phyloP scores from a whole-genome alignment of 1,139 yeast genomes.

The Nadsonia starkeyi-henricii region DNA sequence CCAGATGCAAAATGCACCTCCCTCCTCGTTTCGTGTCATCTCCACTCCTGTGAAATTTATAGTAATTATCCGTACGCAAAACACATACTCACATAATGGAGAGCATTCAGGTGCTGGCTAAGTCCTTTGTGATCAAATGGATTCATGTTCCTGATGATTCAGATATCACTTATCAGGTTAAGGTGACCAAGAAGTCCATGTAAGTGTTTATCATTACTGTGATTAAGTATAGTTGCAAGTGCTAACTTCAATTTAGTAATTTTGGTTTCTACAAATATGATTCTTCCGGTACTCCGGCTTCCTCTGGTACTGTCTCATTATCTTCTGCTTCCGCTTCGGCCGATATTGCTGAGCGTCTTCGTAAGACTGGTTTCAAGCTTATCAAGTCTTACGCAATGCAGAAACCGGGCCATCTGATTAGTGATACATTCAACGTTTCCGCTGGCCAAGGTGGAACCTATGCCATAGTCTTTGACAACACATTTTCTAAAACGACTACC shows the following conservation, averaged over 20 bases:
- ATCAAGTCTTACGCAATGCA: conserved; percentile 25
- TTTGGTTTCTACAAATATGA: conserved; percentile 38
- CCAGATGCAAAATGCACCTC: not conserved
- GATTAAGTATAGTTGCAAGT: not conserved
- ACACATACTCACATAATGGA: conserved; percentile 49
- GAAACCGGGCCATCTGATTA: conserved; percentile 24
- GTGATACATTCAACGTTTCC: conserved; percentile 45
- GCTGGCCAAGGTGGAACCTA: conserved; percentile 40
- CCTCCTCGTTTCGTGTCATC: not conserved
- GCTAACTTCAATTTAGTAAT: conserved; percentile 17
- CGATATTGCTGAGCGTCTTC: conserved; percentile 20
- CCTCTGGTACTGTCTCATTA: too few species aligned
- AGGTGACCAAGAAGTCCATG: conserved; percentile 75
- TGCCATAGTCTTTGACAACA: conserved; percentile 86
- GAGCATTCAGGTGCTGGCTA: conserved; percentile 77
- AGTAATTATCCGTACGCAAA: too few species aligned
- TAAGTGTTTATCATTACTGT: conserved; percentile 2
- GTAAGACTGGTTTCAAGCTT: conserved; percentile 21
- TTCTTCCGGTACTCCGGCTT: not conserved
- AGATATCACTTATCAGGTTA: conserved; percentile 62
- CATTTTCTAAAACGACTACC: conserved; percentile 73
- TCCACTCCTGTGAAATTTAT: too few species aligned
- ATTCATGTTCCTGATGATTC: conserved; percentile 58
- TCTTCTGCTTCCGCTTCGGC: too few species aligned
- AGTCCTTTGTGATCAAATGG: conserved; percentile 86